Evolutionary conservation across 2,329 filamentous ascomycete genomes (phyloP).

Genomic region (Aspergillus calidoustus): DNA sequence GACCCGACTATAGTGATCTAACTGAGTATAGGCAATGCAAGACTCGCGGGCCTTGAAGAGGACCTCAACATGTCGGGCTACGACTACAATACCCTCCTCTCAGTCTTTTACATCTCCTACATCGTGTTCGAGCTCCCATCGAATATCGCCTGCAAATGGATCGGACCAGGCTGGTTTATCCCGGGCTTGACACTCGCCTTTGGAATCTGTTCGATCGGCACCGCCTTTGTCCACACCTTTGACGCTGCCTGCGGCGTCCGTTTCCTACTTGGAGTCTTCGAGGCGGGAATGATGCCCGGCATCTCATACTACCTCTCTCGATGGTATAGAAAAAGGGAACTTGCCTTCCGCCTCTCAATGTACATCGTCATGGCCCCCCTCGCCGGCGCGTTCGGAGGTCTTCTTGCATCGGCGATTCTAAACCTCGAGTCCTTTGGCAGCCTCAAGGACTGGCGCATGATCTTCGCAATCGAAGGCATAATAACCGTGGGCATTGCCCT

Average conservation of each 20-base stretch:
- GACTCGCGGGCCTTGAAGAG: conserved; percentile 66
- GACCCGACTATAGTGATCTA: not conserved
- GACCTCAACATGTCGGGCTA: conserved; percentile 65
- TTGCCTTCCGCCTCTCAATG: conserved; percentile 68
- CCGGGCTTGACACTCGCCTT: conserved; percentile 66
- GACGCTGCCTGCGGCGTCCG: conserved; percentile 62
- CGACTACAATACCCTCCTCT: conserved; percentile 71
- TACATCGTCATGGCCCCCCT: conserved; percentile 74
- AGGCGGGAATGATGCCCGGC: conserved; percentile 74
- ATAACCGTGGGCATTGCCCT: conserved; percentile 62
- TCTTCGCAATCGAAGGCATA: conserved; percentile 72
- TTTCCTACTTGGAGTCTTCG: conserved; percentile 70
- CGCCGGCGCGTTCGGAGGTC: conserved; percentile 72
- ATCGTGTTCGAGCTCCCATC: conserved; percentile 73
- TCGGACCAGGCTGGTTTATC: conserved; percentile 74
- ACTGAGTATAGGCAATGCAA: conserved; percentile 62
- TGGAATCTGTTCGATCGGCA: conserved; percentile 66
- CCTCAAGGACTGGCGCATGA: conserved; percentile 68
- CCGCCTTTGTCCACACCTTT: conserved; percentile 65
- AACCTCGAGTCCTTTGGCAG: conserved; percentile 62
- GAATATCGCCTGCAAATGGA: conserved; percentile 70
- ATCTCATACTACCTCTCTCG: conserved; percentile 74
- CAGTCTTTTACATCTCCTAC: conserved; percentile 73
- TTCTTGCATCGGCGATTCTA: conserved; percentile 67
- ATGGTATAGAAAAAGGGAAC: conserved; percentile 71